A percentile compares a stretch with the other conserved stretches of the same genome.
Evolutionary conservation across 306 rosid genomes (phyloP).

Genomic region (Cicer bijugum): DNA sequence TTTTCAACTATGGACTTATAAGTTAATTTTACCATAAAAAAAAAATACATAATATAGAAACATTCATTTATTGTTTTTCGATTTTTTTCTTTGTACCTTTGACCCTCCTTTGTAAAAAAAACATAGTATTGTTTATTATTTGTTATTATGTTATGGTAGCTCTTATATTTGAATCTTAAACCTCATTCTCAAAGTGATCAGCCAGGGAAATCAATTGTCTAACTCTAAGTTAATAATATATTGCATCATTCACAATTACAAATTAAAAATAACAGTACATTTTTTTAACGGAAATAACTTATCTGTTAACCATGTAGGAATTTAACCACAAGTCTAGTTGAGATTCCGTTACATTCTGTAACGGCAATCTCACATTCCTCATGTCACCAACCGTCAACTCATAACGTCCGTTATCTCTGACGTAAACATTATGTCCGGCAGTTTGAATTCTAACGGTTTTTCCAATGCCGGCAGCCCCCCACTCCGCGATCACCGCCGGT

Average conservation of each 20-base stretch:
- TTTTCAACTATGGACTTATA: no score
- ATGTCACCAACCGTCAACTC: constrained; percentile 60
- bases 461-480: constrained; percentile 63
- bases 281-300: neutral
- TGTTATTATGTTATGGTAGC: no score
- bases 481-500: constrained; percentile 66
- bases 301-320: constrained; percentile 29
- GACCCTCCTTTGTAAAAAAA: no score
- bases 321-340: constrained; percentile 52
- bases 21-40: no score
- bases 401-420: constrained; percentile 54
- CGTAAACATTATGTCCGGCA: constrained; percentile 56
- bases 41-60: no score
- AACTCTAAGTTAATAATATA: no score
- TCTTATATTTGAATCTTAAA: no score
- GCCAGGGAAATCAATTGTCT: no score
- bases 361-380: constrained; percentile 58
- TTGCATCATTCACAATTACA: neutral
- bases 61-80: no score
- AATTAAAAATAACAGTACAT: neutral
- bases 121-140: no score
- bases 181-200: no score
- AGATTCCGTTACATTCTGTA: constrained; percentile 47
- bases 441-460: constrained; percentile 49
- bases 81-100: no score